Percentiles rank a stretch among this genome's conserved stretches.
These are phyloP conservation scores for Pinus albicaulis DNA, from an alignment of 75 land plant genomes.

Conservation along the genomic window DNA sequence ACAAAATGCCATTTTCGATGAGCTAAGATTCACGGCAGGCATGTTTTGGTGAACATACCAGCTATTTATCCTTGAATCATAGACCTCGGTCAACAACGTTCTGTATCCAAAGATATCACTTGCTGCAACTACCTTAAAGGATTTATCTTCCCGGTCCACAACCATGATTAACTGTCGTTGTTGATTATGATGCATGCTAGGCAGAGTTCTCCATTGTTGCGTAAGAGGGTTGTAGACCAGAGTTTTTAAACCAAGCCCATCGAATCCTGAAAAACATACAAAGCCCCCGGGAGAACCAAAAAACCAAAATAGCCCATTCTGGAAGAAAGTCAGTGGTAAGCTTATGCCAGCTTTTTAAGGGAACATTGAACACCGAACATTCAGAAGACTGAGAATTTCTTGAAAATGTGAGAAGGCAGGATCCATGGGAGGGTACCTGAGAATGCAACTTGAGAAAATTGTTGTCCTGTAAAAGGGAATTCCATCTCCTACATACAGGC, in stretches of 20 bases:
- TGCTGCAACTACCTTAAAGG: conserved; percentile 61
- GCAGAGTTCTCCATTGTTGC: conserved; percentile 53
- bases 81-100: conserved; percentile 70
- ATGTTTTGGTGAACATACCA: conserved; percentile 64
- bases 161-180: conserved; percentile 62
- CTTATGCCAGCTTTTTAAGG: conserved; percentile 56
- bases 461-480: conserved; percentile 48
- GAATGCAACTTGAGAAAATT: conserved; percentile 60
- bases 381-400: conserved; percentile 39
- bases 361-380: conserved; percentile 63
- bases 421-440: conserved; percentile 64
- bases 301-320: conserved; percentile 61
- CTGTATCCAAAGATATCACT: conserved; percentile 66
- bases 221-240: conserved; percentile 71
- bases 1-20: conserved; percentile 75
- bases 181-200: conserved; percentile 68
- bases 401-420: conserved; percentile 70
- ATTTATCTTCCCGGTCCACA: conserved; percentile 38
- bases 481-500: conserved; percentile 74
- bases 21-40: conserved; percentile 64
- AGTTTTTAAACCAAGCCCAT: conserved; percentile 46
- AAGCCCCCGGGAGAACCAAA: conserved; percentile 82
- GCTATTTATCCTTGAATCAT: conserved; percentile 48
- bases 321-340: conserved; percentile 62
- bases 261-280: conserved; percentile 63